Percentiles rank a stretch among this genome's conserved stretches.
Conservation (phyloP, 306 rosid genomes). For the Cyclanthera cordifolia region DNA sequence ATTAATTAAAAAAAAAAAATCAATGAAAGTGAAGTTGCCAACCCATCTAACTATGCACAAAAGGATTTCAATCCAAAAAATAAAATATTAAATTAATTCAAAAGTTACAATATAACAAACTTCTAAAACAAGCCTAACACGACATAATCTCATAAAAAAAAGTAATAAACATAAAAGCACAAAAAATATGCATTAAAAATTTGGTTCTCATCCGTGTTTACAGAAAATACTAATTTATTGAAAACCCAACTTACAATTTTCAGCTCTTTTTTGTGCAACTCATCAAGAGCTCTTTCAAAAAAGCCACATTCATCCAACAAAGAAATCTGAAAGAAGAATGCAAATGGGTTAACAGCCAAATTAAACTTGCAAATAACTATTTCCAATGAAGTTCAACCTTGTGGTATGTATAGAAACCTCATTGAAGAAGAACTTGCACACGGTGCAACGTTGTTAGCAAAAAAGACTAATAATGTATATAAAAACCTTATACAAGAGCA, state of each 20-base stretch:
- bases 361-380: not conserved
- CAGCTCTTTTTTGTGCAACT: conserved; percentile 62
- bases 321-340: conserved; percentile 42
- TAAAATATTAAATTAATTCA: not conserved
- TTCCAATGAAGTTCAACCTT: not conserved
- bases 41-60: not conserved
- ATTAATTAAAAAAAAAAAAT: no score
- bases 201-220: not conserved
- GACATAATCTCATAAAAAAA: not conserved
- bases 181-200: no score
- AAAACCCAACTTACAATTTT: conserved; percentile 54
- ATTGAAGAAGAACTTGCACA: not conserved
- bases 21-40: no score
- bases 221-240: not conserved
- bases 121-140: not conserved
- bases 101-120: not conserved
- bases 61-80: not conserved
- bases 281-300: conserved; percentile 72
- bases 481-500: conserved; percentile 85
- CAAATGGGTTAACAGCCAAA: conserved; percentile 8
- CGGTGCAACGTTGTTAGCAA: not conserved
- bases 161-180: not conserved
- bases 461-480: not conserved
- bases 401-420: not conserved
- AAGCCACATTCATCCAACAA: conserved; percentile 74